Conservation (phyloP, 2,329 filamentous ascomycete genomes). For the Parascedosporium putredinis region DNA sequence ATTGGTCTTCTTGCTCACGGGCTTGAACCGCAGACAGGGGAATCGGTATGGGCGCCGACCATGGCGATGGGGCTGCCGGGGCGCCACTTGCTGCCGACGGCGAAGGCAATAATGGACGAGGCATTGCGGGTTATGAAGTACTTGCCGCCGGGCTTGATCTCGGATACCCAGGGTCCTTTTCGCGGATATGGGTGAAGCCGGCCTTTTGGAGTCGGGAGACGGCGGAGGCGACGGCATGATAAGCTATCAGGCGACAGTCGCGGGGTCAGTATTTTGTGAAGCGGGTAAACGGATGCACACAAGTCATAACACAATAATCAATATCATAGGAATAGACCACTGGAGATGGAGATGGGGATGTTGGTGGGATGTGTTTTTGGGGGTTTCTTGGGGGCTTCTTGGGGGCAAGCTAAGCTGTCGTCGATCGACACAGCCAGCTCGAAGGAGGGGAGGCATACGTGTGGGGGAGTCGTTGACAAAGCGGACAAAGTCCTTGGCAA, state of each 20-base stretch:
- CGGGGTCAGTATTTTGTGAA: neutral
- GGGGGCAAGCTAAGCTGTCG: too few relatives aligned
- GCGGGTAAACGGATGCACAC: too few relatives aligned
- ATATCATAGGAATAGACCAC: too few relatives aligned
- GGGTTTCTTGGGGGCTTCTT: too few relatives aligned
- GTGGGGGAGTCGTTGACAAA: slow-evolving; percentile 94
- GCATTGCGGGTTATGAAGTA: slow-evolving; percentile 94
- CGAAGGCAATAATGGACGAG: slow-evolving; percentile 86
- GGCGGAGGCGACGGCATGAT: slow-evolving; percentile 80
- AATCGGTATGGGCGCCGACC: slow-evolving; percentile 94
- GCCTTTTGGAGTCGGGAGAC: slow-evolving; percentile 67
- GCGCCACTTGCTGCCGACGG: slow-evolving; percentile 82
- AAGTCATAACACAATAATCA: too few relatives aligned
- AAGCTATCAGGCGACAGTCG: slow-evolving; percentile 46
- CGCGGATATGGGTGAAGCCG: slow-evolving; percentile 80
- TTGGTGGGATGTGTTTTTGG: neutral
- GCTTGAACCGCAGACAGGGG: slow-evolving; percentile 88
- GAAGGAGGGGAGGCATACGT: slow-evolving; percentile 61
- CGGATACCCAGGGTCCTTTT: slow-evolving; percentile 82
- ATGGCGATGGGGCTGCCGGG: slow-evolving; percentile 86
- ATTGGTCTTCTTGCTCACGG: slow-evolving; percentile 77
- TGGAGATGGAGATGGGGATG: slow-evolving; percentile 5
- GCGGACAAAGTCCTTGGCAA: slow-evolving; percentile 75
- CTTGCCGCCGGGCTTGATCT: slow-evolving; percentile 75
- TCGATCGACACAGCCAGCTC: too few relatives aligned